Evolutionary conservation across 805 yeast species (phyloP).

Genomic region (Yarrowia sp.): DNA sequence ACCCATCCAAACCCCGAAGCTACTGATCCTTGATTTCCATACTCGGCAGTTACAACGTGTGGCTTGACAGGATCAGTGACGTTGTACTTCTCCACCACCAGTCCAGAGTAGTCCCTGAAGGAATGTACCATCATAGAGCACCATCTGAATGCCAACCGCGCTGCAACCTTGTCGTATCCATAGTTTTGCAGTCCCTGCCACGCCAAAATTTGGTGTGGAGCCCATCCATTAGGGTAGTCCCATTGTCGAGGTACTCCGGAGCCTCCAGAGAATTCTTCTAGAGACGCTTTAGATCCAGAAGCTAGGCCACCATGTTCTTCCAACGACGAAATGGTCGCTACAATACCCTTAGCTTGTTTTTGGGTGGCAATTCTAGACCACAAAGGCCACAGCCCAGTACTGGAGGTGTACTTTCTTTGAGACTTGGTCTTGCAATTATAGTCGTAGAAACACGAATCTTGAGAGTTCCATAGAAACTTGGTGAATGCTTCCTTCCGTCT

Average conservation of each 20-base stretch:
- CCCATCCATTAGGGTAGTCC: conserved; percentile 99
- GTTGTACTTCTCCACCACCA: conserved; percentile 92
- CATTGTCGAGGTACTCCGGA: conserved; percentile 85
- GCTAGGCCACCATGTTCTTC: conserved; percentile 89
- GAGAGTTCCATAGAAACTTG: conserved; percentile 80
- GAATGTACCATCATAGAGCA: conserved; percentile 83
- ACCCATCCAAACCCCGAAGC: conserved; percentile 99
- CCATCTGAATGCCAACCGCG: conserved; percentile 83
- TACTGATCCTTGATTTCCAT: conserved; percentile 93
- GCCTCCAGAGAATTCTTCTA: conserved; percentile 66
- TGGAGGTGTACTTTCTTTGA: conserved; percentile 72
- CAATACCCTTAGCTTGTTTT: conserved; percentile 60
- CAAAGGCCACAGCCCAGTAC: conserved; percentile 88
- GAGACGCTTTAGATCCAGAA: conserved; percentile 71
- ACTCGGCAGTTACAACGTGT: conserved; percentile 90
- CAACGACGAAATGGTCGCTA: conserved; percentile 39
- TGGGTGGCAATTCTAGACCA: conserved; percentile 73
- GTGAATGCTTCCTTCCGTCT: conserved; percentile 55
- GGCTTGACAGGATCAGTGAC: conserved; percentile 81
- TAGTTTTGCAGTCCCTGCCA: conserved; percentile 83
- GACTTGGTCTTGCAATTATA: conserved; percentile 60
- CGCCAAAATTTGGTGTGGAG: conserved; percentile 93
- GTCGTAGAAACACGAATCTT: conserved; percentile 76
- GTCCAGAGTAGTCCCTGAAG: conserved; percentile 88
- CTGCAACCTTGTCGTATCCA: conserved; percentile 61